Base-by-base conservation (phyloP, 2,329 filamentous ascomycete genomes). In the Fusarium aywerte region DNA sequence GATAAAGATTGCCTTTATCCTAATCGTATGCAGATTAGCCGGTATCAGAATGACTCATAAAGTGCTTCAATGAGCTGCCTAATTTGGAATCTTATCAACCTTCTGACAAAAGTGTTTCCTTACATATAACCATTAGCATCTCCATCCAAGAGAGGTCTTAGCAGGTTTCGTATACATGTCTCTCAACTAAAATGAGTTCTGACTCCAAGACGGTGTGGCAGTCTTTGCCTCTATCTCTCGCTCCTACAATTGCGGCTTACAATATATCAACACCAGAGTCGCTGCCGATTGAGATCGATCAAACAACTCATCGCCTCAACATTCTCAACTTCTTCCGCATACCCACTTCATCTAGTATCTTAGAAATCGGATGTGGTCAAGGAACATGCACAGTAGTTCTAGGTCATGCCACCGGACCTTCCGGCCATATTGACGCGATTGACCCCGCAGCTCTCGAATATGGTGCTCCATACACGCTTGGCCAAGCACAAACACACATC, bases 341-440 rank as follows among this genome's bases (percentile, higher is more conserved):
- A 1, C 21, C n/a, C 1, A 0, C 16, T 2, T 27, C 59, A 5
- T 62, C 59, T 0, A 21, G 13, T 0, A 45, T 62, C 11, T 13
- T 62, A 0, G 59, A 62, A 8, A 15, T 63, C 4, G 59, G 59
- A 2, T 62, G 59, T 4, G 58, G 59, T 4, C 59, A 62, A 7
- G 59, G 58, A 11, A 63, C 59, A 10, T 62, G 59, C 4, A 63
- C 59, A 12, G 59, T 58, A 4, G 58, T 62, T 20, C n/a, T 62
- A 3, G 59, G 58, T 0, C 50, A 56, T 7, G 29, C 7, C 1
- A 31, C 25, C 1, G 58, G 59, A 0, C 35, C 31, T 3, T 11
- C 23, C 0, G 59, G 59, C 1, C 36, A 27, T 12, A 23, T 63
- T 8, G 59, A 62, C 15, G 58, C 59, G 29, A 39, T 62, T 4